Evolutionary conservation across 306 rosid genomes (phyloP).

Genomic region (Chamaecrista fasciculata): DNA sequence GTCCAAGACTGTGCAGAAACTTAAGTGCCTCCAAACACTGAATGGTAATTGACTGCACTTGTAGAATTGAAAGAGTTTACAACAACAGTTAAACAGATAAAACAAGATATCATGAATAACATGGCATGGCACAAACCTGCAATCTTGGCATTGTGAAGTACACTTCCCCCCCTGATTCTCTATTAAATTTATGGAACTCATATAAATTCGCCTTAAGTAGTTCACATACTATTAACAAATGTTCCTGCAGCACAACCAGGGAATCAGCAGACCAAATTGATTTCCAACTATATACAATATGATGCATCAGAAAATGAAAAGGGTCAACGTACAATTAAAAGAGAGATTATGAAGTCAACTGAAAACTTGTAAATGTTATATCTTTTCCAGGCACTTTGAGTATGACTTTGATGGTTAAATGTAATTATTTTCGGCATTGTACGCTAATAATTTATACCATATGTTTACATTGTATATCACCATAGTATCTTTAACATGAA

Average conservation of each 20-base stretch:
- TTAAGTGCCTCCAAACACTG: constrained; percentile 86
- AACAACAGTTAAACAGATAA: constrained; percentile 6
- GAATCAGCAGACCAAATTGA: constrained; percentile 10
- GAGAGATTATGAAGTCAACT: background rate
- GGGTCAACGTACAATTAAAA: background rate
- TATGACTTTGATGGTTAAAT: background rate
- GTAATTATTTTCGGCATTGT: background rate
- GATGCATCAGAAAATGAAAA: background rate
- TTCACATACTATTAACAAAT: constrained; percentile 83
- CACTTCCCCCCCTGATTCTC: constrained; percentile 95
- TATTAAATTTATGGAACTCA: constrained; percentile 85
- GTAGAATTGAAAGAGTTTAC: constrained; percentile 17
- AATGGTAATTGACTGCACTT: constrained; percentile 81
- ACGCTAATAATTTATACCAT: background rate
- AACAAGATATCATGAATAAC: constrained; percentile 20
- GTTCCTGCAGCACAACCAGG: constrained; percentile 56
- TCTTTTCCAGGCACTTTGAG: background rate
- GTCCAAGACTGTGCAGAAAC: constrained; percentile 79
- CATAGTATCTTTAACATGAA: background rate
- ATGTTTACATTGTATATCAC: background rate
- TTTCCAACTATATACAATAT: background rate
- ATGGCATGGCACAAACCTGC: constrained; percentile 59
- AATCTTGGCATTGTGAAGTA: constrained; percentile 94
- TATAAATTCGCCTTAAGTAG: constrained; percentile 88
- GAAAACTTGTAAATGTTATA: background rate